A percentile compares a stretch with the other conserved stretches of the same genome.
Evolutionary conservation across 2,329 filamentous ascomycete genomes (phyloP).

Genomic region (Colletotrichum theobromicola): DNA sequence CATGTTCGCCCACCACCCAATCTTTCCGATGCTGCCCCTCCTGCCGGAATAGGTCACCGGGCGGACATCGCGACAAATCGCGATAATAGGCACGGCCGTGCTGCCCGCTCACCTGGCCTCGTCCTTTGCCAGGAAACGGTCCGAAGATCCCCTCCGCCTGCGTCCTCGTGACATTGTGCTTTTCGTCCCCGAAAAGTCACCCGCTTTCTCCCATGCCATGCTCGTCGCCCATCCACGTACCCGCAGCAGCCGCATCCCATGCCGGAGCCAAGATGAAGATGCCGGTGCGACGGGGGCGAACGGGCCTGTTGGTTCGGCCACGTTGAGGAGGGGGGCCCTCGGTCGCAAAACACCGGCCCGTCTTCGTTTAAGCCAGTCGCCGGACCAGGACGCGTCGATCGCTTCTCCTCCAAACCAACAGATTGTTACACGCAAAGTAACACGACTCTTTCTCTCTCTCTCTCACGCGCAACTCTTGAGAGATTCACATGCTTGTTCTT

Average conservation of each 20-base stretch:
- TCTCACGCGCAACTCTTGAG: background rate
- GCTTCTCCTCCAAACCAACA: background rate
- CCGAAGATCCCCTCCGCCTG: background rate
- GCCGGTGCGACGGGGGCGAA: background rate
- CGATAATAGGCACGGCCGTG: slow-evolving; percentile 7
- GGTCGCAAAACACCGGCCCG: background rate
- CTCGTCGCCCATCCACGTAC: background rate
- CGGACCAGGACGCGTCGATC: background rate
- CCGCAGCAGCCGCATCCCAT: background rate
- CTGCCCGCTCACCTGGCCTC: background rate
- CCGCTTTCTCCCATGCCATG: background rate
- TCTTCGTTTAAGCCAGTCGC: background rate
- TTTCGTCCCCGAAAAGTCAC: background rate
- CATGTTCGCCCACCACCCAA: background rate
- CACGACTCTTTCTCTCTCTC: no score
- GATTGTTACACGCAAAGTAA: background rate
- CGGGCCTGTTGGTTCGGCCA: background rate
- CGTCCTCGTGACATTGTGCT: background rate
- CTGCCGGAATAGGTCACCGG: background rate
- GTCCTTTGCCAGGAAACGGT: background rate
- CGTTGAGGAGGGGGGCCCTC: background rate
- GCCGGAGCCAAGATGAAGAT: slow-evolving; percentile 4
- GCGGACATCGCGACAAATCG: slow-evolving; percentile 7
- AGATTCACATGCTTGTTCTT: background rate
- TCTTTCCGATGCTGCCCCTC: background rate